A percentile compares a stretch with the other conserved stretches of the same genome.
Evolutionary conservation across 2,329 filamentous ascomycete genomes (phyloP).

Genomic region (Domatiomyces globalis): DNA sequence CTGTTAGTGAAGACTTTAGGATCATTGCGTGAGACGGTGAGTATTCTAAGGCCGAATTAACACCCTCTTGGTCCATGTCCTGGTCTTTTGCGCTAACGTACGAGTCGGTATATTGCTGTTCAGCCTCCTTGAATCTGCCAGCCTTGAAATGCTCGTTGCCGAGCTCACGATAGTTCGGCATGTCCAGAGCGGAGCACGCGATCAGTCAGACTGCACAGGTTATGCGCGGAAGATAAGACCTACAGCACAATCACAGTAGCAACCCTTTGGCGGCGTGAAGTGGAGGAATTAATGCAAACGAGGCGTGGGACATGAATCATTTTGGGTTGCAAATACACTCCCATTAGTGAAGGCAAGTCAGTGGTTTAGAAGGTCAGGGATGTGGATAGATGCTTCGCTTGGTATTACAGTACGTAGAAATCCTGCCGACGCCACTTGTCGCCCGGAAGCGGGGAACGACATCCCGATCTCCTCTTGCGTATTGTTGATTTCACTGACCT

Average conservation of each 20-base stretch:
- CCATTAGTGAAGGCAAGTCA: not conserved
- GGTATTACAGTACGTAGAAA: no score
- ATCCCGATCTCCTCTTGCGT: no score
- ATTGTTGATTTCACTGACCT: no score
- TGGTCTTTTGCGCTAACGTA: slow-evolving; percentile 17
- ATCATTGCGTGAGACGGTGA: slow-evolving; percentile 59
- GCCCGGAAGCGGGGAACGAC: no score
- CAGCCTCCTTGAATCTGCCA: slow-evolving; percentile 31
- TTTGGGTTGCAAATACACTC: not conserved
- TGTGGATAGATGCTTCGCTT: no score
- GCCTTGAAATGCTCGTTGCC: slow-evolving; percentile 34
- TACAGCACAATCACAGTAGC: not conserved
- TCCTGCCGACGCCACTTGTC: no score
- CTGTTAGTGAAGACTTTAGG: slow-evolving; percentile 78
- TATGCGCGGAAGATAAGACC: not conserved
- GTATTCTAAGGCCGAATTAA: slow-evolving; percentile 39
- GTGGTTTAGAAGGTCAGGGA: no score
- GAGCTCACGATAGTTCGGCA: slow-evolving; percentile 19
- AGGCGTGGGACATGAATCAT: not conserved
- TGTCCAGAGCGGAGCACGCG: not conserved
- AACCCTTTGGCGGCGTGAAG: not conserved
- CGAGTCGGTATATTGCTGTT: slow-evolving; percentile 35
- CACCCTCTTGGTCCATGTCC: not conserved
- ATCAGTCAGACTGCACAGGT: not conserved
- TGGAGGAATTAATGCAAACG: not conserved